Percentiles rank a stretch among this genome's conserved stretches.
phyloP scores from a whole-genome alignment of 129 eudicot genomes.

The Chrysanthemum lavandulifolium region DNA sequence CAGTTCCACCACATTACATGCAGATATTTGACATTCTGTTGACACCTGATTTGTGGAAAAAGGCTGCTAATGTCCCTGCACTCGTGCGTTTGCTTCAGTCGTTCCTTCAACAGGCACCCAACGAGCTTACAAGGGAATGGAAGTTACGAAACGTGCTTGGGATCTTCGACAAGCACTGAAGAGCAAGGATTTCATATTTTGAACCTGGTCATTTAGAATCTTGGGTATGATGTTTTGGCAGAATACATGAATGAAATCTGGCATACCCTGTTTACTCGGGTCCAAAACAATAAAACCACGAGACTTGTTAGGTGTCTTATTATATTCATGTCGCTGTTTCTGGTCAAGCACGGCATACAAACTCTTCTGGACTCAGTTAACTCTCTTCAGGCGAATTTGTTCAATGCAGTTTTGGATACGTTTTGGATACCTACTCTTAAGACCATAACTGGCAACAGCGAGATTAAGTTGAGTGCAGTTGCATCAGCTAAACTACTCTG shows the following conservation, averaged over 20 bases:
- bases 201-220: conserved; percentile 84
- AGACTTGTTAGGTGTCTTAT: conserved; percentile 65
- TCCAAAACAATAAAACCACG: conserved; percentile 49
- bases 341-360: conserved; percentile 75
- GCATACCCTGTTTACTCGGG: conserved; percentile 60
- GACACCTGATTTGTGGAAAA: conserved; percentile 76
- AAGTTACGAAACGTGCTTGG: conserved; percentile 65
- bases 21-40: conserved; percentile 75
- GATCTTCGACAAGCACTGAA: conserved; percentile 74
- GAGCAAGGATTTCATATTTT: conserved; percentile 94
- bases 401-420: conserved; percentile 53
- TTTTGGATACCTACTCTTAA: conserved; percentile 81
- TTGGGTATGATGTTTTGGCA: conserved; percentile 72
- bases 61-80: conserved; percentile 87
- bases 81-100: conserved; percentile 94
- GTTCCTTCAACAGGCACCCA: conserved; percentile 84
- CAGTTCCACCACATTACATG: conserved; percentile 70
- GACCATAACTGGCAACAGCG: conserved; percentile 65
- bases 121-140: conserved; percentile 70
- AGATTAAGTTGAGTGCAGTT: conserved; percentile 77
- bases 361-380: conserved; percentile 66
- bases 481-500: conserved; percentile 77
- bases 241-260: conserved; percentile 62
- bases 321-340: conserved; percentile 83
- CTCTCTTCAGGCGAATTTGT: conserved; percentile 62